These are phyloP conservation scores for Annulohypoxylon moriforme DNA, from an alignment of 495 filamentous ascomycete genomes.

Conservation along the genomic window DNA sequence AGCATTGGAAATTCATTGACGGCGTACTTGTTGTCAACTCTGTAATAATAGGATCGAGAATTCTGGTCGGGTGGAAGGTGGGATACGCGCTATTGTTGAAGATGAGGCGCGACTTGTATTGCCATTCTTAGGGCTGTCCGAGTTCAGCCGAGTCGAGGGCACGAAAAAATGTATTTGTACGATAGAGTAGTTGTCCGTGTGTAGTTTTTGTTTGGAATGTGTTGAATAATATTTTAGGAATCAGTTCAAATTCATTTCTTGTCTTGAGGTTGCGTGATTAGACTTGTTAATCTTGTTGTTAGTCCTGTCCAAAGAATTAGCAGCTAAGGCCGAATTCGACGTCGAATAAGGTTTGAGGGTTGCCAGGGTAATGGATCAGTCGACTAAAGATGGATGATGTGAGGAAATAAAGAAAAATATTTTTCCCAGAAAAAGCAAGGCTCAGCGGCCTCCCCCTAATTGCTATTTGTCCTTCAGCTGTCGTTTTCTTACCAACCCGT, in stretches of 20 bases:
- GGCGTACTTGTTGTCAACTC: constrained; percentile 4
- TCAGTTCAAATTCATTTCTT: background rate
- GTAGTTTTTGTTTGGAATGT: constrained; percentile 17
- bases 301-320: background rate
- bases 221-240: constrained; percentile 17
- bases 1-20: background rate
- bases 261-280: background rate
- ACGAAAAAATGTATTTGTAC: constrained; percentile 24
- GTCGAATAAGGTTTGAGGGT: background rate
- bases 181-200: constrained; percentile 1
- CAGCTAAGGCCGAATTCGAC: background rate
- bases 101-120: constrained; percentile 8
- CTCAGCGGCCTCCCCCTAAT: background rate
- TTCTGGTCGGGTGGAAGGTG: background rate
- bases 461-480: background rate
- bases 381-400: background rate
- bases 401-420: background rate
- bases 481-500: background rate
- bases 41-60: constrained; percentile 24
- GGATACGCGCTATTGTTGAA: constrained; percentile 1
- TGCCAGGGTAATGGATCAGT: background rate
- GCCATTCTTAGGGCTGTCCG: constrained; percentile 2
- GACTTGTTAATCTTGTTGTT: background rate
- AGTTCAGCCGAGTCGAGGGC: background rate
- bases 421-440: background rate